Evolutionary conservation across 208 protist genomes (phyloP).

Genomic region (Endotrypanum monterogeii): DNA sequence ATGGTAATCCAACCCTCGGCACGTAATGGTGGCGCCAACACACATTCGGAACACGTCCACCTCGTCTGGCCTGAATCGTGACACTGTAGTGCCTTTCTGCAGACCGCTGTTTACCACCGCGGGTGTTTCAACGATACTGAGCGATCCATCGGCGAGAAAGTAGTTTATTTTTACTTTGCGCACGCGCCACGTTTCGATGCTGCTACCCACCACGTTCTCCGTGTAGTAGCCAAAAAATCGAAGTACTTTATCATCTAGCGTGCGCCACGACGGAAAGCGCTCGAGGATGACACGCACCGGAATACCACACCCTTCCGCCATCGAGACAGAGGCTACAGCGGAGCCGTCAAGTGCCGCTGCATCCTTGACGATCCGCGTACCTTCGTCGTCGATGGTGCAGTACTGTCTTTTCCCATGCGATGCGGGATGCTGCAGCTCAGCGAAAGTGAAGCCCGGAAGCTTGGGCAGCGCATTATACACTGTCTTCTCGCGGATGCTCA

Average conservation of each 20-base stretch:
- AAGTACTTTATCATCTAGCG: slow-evolving; percentile 94
- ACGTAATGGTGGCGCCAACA: slow-evolving; percentile 76
- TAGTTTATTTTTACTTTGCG: slow-evolving; percentile 93
- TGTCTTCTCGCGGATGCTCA: slow-evolving; percentile 50
- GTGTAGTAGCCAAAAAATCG: slow-evolving; percentile 96
- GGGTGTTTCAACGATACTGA: slow-evolving; percentile 93
- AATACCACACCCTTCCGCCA: slow-evolving; percentile 60
- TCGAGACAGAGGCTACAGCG: not conserved
- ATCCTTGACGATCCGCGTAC: slow-evolving; percentile 49
- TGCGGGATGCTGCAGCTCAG: slow-evolving; percentile 64
- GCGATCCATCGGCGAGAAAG: slow-evolving; percentile 94
- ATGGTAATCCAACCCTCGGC: slow-evolving; percentile 90
- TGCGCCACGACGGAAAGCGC: slow-evolving; percentile 87
- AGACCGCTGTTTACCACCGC: slow-evolving; percentile 93
- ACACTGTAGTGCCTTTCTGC: slow-evolving; percentile 87
- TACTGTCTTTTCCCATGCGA: slow-evolving; percentile 47
- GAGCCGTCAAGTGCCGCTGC: slow-evolving; percentile 2
- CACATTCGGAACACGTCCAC: slow-evolving; percentile 78
- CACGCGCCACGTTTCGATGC: slow-evolving; percentile 86
- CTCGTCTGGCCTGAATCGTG: slow-evolving; percentile 78
- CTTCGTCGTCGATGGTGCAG: slow-evolving; percentile 55
- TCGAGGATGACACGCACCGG: slow-evolving; percentile 65
- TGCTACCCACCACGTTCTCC: slow-evolving; percentile 93
- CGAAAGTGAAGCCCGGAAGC: slow-evolving; percentile 80
- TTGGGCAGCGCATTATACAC: slow-evolving; percentile 89